Evolutionary conservation across 192 early-diverging fungal genomes (phyloP).

Genomic region (Phycomyces blakesleeanus): DNA sequence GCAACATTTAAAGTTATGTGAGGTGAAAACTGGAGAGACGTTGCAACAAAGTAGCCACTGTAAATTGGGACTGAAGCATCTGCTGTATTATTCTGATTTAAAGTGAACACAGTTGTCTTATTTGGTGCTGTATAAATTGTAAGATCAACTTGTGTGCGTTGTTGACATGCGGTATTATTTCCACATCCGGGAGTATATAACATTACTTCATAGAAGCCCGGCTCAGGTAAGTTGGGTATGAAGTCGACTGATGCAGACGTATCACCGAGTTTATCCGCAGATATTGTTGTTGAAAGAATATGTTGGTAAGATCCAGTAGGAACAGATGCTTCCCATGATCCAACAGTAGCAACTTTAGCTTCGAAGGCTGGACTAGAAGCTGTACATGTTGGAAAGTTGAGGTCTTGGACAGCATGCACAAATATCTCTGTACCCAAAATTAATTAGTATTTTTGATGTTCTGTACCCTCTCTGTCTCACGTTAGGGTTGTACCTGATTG

Average conservation of each 20-base stretch:
- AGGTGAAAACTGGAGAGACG: slow-evolving; percentile 17
- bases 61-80: slow-evolving; percentile 14
- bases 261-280: slow-evolving; percentile 4
- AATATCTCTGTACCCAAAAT: slow-evolving; percentile 17
- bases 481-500: slow-evolving; percentile 27
- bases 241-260: slow-evolving; percentile 14
- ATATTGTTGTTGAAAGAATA: slow-evolving; percentile 11
- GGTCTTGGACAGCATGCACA: slow-evolving; percentile 8
- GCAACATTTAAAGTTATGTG: slow-evolving; percentile 11
- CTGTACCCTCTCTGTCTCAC: neutral
- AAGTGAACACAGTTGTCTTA: neutral
- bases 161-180: slow-evolving; percentile 10
- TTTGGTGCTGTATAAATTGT: neutral
- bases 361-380: neutral
- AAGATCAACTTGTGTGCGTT: slow-evolving; percentile 23
- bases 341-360: slow-evolving; percentile 1
- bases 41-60: slow-evolving; percentile 27
- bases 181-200: slow-evolving; percentile 29
- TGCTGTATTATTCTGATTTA: slow-evolving; percentile 5
- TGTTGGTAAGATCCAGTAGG: slow-evolving; percentile 10
- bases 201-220: slow-evolving; percentile 24
- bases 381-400: neutral
- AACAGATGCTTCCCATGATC: slow-evolving; percentile 5
- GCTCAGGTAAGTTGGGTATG: slow-evolving; percentile 25
- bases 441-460: neutral